Evolutionary conservation across 768 basidiomycete genomes (phyloP).

Genomic region (Erythrobasidium yunnanense): DNA sequence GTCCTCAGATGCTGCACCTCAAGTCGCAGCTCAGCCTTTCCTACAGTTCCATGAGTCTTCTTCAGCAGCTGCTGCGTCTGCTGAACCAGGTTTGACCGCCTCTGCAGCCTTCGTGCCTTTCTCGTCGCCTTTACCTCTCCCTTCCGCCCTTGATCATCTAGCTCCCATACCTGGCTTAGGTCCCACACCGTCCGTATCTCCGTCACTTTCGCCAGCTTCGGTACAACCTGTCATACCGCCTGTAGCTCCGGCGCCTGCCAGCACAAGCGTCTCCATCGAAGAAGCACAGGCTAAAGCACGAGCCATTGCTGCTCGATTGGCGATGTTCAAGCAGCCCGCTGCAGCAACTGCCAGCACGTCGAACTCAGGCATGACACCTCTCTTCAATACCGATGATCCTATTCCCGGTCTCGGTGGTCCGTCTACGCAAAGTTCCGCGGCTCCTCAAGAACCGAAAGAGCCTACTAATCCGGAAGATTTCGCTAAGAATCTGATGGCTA

Average conservation of each 20-base stretch:
- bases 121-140: background rate
- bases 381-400: background rate
- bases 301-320: slow-evolving; percentile 28
- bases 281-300: slow-evolving; percentile 29
- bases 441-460: slow-evolving; percentile 23
- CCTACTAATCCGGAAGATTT: slow-evolving; percentile 44
- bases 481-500: slow-evolving; percentile 80
- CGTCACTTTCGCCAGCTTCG: too few species aligned
- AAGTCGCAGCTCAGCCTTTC: too few species aligned
- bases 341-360: background rate
- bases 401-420: slow-evolving; percentile 6
- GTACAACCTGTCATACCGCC: background rate
- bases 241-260: background rate
- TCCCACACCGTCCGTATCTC: too few species aligned
- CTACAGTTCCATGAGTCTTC: too few species aligned
- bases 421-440: background rate
- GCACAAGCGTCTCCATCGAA: background rate
- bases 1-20: too few species aligned
- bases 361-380: background rate
- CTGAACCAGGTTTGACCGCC: background rate
- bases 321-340: background rate
- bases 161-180: background rate
- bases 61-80: too few species aligned
- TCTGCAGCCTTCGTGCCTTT: background rate
- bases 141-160: background rate